A percentile compares a stretch with the other conserved stretches of the same genome.
These are phyloP conservation scores for Euryodendron excelsum DNA, from an alignment of 148 eudicot species.

Conservation along the genomic window DNA sequence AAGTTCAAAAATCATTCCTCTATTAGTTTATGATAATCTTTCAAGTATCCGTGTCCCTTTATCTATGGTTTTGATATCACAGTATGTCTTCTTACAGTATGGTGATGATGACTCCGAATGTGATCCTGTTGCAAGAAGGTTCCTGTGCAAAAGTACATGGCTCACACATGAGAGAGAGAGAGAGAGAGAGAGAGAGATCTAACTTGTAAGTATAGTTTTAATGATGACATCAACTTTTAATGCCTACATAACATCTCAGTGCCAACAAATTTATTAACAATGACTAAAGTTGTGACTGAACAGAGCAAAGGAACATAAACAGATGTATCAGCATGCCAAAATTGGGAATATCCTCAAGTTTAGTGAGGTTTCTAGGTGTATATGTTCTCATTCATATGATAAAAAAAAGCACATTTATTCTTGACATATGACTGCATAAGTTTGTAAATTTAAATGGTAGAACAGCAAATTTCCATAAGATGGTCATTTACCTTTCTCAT, in stretches of 20 bases:
- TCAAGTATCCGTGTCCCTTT: background rate
- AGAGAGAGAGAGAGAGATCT: background rate
- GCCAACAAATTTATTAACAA: background rate
- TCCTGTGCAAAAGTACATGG: background rate
- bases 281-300: background rate
- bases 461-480: background rate
- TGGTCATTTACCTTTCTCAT: background rate
- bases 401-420: background rate
- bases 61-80: background rate
- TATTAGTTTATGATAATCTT: background rate
- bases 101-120: background rate
- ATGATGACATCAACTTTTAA: background rate
- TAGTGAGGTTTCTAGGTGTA: background rate
- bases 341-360: background rate
- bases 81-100: background rate
- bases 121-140: background rate
- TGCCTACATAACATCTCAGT: background rate
- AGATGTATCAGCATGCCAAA: background rate
- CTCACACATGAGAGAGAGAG: slow-evolving; percentile 5
- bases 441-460: background rate
- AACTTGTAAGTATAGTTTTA: background rate
- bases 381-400: background rate
- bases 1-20: slow-evolving; percentile 6
- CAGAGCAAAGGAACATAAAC: background rate
- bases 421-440: background rate